A percentile compares a stretch with the other conserved stretches of the same genome.
Conservation (phyloP, 2,329 filamentous ascomycete genomes). For the Sclerotinia minor region DNA sequence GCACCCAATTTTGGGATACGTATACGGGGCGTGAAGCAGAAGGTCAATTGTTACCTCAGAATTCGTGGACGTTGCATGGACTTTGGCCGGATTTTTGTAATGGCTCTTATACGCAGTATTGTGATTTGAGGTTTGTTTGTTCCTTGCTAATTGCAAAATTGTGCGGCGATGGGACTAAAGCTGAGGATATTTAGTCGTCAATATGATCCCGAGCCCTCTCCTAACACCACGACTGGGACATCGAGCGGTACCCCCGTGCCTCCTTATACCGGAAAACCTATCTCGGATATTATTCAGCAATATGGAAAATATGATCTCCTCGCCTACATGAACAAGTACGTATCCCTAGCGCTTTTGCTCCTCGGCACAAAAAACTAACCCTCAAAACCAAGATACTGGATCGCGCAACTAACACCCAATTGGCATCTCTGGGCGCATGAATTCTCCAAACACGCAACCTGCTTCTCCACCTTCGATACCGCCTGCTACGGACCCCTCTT, state of each 20-base stretch:
- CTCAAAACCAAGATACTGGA: conserved; percentile 51
- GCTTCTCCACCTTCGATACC: conserved; percentile 64
- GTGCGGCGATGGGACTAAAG: neutral
- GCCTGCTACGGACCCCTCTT: conserved; percentile 63
- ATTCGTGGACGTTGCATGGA: conserved; percentile 55
- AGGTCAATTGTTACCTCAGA: conserved; percentile 58
- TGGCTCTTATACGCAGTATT: conserved; percentile 66
- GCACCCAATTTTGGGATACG: conserved; percentile 65
- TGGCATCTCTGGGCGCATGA: conserved; percentile 65
- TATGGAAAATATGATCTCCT: conserved; percentile 62
- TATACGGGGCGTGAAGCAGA: conserved; percentile 60
- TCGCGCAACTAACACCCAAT: conserved; percentile 55
- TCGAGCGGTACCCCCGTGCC: conserved; percentile 53
- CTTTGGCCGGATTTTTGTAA: conserved; percentile 50
- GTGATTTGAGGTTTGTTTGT: conserved; percentile 51
- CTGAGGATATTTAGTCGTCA: conserved; percentile 48
- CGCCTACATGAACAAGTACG: conserved; percentile 61
- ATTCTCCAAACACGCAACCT: conserved; percentile 68
- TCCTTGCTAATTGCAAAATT: neutral
- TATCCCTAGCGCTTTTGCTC: neutral
- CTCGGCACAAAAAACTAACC: neutral
- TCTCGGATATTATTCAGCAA: conserved; percentile 58
- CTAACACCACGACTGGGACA: conserved; percentile 62
- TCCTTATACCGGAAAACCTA: conserved; percentile 57
- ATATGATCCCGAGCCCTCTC: conserved; percentile 61